Conservation (phyloP, 345 rosid genomes). For the Bretschneidera sinensis region DNA sequence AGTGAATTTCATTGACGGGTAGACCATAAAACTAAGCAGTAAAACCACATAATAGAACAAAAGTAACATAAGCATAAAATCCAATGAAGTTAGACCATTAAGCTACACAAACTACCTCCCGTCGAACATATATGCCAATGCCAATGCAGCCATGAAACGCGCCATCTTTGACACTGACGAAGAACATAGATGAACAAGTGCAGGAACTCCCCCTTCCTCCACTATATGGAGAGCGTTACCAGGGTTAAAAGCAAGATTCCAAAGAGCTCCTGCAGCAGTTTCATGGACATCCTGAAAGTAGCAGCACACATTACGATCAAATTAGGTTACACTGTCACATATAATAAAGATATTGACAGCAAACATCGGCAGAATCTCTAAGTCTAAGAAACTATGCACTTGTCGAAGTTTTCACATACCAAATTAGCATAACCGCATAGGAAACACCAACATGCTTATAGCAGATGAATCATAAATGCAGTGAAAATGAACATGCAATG, state of each 20-base stretch:
- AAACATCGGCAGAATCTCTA: too few relatives aligned
- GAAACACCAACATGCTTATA: neutral
- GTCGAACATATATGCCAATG: conserved; percentile 80
- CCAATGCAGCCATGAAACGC: conserved; percentile 81
- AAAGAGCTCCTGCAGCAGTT: conserved; percentile 82
- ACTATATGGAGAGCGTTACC: conserved; percentile 74
- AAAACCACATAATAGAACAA: too few relatives aligned
- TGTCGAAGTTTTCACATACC: too few relatives aligned
- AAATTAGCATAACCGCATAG: too few relatives aligned
- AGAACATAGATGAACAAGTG: conserved; percentile 66
- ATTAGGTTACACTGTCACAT: neutral
- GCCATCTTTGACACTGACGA: conserved; percentile 78
- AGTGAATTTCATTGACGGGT: too few relatives aligned
- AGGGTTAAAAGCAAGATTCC: conserved; percentile 83
- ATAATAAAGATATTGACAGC: neutral
- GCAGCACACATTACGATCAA: neutral
- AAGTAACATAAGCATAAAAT: neutral
- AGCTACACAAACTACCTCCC: conserved; percentile 43
- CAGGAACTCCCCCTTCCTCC: conserved; percentile 82
- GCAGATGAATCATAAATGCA: too few relatives aligned
- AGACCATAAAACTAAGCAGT: too few relatives aligned
- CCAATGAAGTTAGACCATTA: neutral
- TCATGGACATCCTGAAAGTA: conserved; percentile 77
- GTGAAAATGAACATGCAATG: neutral
- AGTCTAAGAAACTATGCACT: too few relatives aligned